Conservation (phyloP, 108 stramenopile genomes). For the Fistulifera pelliculosa region DNA sequence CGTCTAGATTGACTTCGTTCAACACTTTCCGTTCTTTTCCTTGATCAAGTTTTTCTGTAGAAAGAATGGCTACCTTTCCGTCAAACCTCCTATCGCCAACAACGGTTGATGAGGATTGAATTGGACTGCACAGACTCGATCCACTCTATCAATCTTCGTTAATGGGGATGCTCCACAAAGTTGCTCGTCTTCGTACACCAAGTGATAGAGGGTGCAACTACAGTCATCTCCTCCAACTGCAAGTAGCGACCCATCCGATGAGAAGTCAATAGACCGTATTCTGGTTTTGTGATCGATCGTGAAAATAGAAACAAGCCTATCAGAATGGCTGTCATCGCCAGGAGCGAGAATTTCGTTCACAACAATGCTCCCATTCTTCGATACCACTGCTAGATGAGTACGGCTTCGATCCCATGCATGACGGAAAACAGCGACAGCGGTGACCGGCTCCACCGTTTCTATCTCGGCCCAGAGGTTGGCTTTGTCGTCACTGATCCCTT, state of each 20-base stretch:
- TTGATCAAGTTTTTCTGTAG: constrained; percentile 2
- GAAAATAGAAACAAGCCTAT: background rate
- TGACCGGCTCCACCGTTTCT: constrained; percentile 5
- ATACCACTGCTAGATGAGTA: background rate
- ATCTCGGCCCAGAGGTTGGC: constrained; percentile 24
- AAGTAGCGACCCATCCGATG: background rate
- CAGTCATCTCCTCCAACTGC: constrained; percentile 19
- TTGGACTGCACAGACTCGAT: constrained; percentile 37
- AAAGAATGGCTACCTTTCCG: constrained; percentile 26
- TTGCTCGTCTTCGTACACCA: background rate
- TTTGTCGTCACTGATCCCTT: too few species aligned
- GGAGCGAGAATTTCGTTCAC: too few species aligned
- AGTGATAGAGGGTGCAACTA: constrained; percentile 3
- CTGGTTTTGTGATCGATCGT: background rate
- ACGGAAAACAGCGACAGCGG: constrained; percentile 25
- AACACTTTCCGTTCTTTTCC: background rate
- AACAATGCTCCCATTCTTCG: background rate
- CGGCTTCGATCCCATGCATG: background rate
- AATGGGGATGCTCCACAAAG: background rate
- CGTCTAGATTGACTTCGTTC: constrained; percentile 13
- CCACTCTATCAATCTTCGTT: constrained; percentile 29
- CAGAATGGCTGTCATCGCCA: background rate
- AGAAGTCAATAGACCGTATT: constrained; percentile 16
- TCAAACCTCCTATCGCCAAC: constrained; percentile 40
- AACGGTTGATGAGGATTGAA: constrained; percentile 19